phyloP scores from a whole-genome alignment of 129 eudicot species.

The Gnaphalium uliginosum region DNA sequence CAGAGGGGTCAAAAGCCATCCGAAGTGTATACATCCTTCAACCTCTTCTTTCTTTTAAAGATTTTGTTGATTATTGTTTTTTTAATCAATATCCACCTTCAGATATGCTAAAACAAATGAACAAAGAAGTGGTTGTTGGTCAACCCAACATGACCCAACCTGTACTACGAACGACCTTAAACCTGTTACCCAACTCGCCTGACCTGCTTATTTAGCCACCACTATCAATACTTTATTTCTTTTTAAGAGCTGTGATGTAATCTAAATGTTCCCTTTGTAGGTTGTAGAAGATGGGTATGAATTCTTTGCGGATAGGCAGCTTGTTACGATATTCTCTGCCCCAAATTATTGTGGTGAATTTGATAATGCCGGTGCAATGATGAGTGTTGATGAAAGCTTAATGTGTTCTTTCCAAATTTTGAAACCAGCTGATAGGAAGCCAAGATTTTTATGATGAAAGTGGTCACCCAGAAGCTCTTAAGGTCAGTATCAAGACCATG shows the following conservation, averaged over 20 bases:
- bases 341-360: slow-evolving; percentile 34
- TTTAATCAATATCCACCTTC: neutral
- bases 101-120: too few species aligned
- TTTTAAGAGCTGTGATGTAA: neutral
- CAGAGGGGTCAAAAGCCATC: neutral
- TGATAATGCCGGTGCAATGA: slow-evolving; percentile 35
- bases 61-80: neutral
- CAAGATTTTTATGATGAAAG: slow-evolving; percentile 6
- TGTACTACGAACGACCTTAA: neutral
- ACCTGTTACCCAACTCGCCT: neutral
- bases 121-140: neutral
- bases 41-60: neutral
- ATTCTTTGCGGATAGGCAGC: slow-evolving; percentile 35
- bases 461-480: neutral
- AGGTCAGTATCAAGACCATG: slow-evolving; percentile 4
- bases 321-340: slow-evolving; percentile 35
- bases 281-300: slow-evolving; percentile 40
- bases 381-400: slow-evolving; percentile 35
- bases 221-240: neutral
- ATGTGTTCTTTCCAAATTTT: slow-evolving; percentile 35
- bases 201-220: neutral
- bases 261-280: neutral
- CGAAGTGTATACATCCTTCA: neutral
- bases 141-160: neutral
- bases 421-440: slow-evolving; percentile 26